These are phyloP conservation scores for Colletotrichum echinochloae DNA, from an alignment of 2,329 filamentous ascomycete species.

Conservation along the genomic window DNA sequence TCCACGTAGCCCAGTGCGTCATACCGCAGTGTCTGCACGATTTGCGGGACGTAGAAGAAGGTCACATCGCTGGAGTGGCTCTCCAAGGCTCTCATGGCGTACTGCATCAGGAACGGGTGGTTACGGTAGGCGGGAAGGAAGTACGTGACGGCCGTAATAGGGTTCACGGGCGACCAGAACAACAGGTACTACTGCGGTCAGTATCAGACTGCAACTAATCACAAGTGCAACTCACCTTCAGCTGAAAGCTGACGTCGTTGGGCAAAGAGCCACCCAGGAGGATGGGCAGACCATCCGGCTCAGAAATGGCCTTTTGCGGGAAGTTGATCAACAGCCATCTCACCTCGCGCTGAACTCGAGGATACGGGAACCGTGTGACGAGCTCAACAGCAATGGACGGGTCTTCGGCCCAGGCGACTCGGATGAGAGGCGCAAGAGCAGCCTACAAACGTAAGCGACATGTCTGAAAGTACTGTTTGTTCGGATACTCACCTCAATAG, in stretches of 20 bases:
- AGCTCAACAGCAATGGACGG: constrained; percentile 91
- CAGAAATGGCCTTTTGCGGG: constrained; percentile 83
- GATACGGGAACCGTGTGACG: constrained; percentile 80
- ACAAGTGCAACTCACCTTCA: constrained; percentile 71
- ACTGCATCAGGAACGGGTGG: constrained; percentile 93
- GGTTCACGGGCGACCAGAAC: constrained; percentile 93
- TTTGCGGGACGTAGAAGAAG: constrained; percentile 99
- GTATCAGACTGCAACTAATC: constrained; percentile 31
- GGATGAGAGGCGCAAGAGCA: constrained; percentile 73
- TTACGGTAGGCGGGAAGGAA: constrained; percentile 93
- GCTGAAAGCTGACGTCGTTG: constrained; percentile 82
- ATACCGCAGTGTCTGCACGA: constrained; percentile 94
- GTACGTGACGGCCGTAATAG: constrained; percentile 91
- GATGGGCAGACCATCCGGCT: constrained; percentile 85
- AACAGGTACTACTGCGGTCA: constrained; percentile 77
- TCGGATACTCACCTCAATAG: constrained; percentile 52
- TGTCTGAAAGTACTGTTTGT: background rate
- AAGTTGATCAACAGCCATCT: constrained; percentile 84
- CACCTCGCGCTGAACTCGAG: constrained; percentile 79
- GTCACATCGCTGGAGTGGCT: constrained; percentile 96
- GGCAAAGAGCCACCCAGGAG: constrained; percentile 83
- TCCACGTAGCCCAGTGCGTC: constrained; percentile 95
- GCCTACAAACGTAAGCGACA: constrained; percentile 53
- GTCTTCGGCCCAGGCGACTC: constrained; percentile 87
- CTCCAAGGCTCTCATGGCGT: constrained; percentile 94